A percentile compares a stretch with the other conserved stretches of the same genome.
These are phyloP conservation scores for Phytophthora ohioensis DNA, from an alignment of 352 stramenopile species.

Conservation along the genomic window DNA sequence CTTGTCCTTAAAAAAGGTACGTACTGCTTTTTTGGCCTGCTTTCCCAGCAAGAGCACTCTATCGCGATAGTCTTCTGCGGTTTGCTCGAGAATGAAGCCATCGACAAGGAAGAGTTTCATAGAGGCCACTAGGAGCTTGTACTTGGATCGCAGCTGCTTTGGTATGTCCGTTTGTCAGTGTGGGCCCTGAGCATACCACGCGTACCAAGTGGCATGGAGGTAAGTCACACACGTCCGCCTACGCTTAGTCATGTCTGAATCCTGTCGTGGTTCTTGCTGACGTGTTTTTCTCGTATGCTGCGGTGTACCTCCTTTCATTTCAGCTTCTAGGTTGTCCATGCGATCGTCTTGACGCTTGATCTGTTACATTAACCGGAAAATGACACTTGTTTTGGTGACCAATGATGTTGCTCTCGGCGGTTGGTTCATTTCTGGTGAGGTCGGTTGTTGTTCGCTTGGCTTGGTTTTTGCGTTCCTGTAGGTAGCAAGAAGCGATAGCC, in stretches of 20 bases:
- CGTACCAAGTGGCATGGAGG: conserved; percentile 19
- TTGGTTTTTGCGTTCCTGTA: no score
- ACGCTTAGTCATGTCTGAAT: not conserved
- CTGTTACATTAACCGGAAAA: conserved; percentile 4
- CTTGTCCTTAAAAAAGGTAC: not conserved
- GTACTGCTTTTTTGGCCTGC: not conserved
- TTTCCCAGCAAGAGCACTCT: no score
- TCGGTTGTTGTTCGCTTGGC: not conserved
- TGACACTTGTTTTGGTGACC: conserved; percentile 8
- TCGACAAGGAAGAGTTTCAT: conserved; percentile 1
- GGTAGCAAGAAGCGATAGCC: not conserved
- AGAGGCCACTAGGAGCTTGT: not conserved
- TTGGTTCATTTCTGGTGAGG: not conserved
- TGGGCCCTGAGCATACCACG: conserved; percentile 10
- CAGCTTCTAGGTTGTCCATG: conserved; percentile 4
- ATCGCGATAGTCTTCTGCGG: not conserved
- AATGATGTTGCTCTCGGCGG: conserved; percentile 1
- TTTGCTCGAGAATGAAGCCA: not conserved
- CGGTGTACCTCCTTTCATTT: not conserved
- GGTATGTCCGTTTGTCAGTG: not conserved
- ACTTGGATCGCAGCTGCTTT: conserved; percentile 6
- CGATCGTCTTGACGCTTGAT: conserved; percentile 16
- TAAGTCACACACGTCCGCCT: not conserved
- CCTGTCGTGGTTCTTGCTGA: not conserved
- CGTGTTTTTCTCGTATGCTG: not conserved